phyloP scores from a whole-genome alignment of 2,329 filamentous ascomycete genomes.

The Fusarium buharicum region DNA sequence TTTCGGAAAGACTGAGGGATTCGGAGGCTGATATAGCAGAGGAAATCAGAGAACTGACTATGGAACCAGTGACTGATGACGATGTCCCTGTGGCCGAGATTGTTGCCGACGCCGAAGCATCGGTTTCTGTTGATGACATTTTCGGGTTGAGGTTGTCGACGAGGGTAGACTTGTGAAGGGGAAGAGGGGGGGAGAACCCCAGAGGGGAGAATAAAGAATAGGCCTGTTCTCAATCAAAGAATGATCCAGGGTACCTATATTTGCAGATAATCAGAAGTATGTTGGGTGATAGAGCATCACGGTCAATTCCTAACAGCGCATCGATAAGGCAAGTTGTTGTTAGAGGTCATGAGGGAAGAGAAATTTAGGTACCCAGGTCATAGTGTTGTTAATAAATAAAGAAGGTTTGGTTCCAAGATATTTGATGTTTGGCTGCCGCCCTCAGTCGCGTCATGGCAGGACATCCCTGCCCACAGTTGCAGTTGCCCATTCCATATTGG shows the following conservation, averaged over 20 bases:
- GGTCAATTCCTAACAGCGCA: not conserved
- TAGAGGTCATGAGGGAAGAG: not conserved
- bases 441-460: slow-evolving; percentile 37
- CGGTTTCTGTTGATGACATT: slow-evolving; percentile 25
- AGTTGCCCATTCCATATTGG: slow-evolving; percentile 5
- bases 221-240: slow-evolving; percentile 11
- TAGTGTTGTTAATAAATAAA: slow-evolving; percentile 1
- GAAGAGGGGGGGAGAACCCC: slow-evolving; percentile 15
- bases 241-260: not conserved
- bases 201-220: slow-evolving; percentile 13
- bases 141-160: not conserved
- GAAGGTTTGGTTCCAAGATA: slow-evolving; percentile 38
- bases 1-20: slow-evolving; percentile 12
- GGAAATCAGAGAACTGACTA: slow-evolving; percentile 20
- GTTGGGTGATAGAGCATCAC: slow-evolving; percentile 13
- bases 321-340: not conserved
- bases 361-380: not conserved
- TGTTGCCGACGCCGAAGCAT: slow-evolving; percentile 33
- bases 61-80: slow-evolving; percentile 26
- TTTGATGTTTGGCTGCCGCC: slow-evolving; percentile 5
- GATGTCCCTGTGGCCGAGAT: slow-evolving; percentile 36
- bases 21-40: slow-evolving; percentile 27
- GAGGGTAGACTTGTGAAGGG: not conserved
- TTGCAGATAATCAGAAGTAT: slow-evolving; percentile 15
- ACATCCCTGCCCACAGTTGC: slow-evolving; percentile 21